These are phyloP conservation scores for Fraxinus excelsior DNA, from an alignment of 257 asterid species.

Conservation along the genomic window DNA sequence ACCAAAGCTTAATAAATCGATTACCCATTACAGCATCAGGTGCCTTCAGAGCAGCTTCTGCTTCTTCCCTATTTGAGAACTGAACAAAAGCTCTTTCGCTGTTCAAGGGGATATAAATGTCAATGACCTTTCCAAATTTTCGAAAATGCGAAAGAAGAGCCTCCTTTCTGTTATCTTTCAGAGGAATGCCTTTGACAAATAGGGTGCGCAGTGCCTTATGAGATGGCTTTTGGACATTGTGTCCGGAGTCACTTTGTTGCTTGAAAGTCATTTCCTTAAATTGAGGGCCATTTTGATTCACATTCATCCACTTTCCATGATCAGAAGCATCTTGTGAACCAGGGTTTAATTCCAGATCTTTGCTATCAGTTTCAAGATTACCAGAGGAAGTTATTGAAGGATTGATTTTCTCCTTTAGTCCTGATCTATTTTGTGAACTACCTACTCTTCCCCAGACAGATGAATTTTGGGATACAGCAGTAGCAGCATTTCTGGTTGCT, in stretches of 20 bases:
- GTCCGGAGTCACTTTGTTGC: conserved; percentile 50
- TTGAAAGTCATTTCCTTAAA: conserved; percentile 51
- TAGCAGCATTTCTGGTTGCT: conserved; percentile 38
- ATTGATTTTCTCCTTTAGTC: conserved; percentile 47
- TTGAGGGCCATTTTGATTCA: conserved; percentile 44
- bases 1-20: conserved; percentile 91
- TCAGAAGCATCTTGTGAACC: conserved; percentile 37
- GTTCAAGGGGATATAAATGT: conserved; percentile 70
- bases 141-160: conserved; percentile 85
- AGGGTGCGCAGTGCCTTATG: conserved; percentile 81
- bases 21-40: conserved; percentile 99
- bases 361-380: conserved; percentile 42
- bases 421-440: conserved; percentile 52
- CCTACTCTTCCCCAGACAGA: conserved; percentile 76
- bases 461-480: conserved; percentile 61
- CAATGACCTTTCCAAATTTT: conserved; percentile 87
- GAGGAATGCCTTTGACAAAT: conserved; percentile 79
- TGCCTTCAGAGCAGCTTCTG: conserved; percentile 83
- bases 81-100: conserved; percentile 90
- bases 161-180: conserved; percentile 83
- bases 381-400: conserved; percentile 44
- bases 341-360: conserved; percentile 38
- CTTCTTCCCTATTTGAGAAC: conserved; percentile 85
- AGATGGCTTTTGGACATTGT: conserved; percentile 55
- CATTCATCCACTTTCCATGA: conserved; percentile 45